Conservation (phyloP, 352 stramenopile species). For the Pythium angustatum region DNA sequence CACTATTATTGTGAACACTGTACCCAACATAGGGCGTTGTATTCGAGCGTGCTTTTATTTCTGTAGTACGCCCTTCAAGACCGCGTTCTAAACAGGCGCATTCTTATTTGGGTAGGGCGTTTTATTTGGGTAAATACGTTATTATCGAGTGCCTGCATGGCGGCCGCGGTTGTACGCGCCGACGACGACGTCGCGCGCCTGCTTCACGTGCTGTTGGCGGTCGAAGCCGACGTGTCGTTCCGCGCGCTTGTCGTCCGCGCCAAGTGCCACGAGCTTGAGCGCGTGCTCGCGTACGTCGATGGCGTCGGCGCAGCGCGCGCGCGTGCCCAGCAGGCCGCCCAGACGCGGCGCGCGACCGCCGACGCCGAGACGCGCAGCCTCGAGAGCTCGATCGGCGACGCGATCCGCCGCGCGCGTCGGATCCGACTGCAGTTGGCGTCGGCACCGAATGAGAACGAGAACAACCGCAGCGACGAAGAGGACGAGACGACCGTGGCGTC, state of each 20-base stretch:
- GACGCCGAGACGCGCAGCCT: slow-evolving; percentile 36
- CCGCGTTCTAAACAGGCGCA: no score
- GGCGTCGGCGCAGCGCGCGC: neutral
- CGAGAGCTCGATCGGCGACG: slow-evolving; percentile 43
- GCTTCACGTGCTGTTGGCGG: slow-evolving; percentile 10
- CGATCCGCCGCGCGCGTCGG: slow-evolving; percentile 44
- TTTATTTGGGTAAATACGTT: no score
- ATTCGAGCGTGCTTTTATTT: no score
- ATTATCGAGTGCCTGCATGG: neutral
- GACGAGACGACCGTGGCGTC: neutral
- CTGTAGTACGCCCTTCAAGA: no score
- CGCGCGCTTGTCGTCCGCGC: slow-evolving; percentile 31
- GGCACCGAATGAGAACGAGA: neutral
- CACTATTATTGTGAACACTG: no score
- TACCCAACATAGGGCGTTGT: no score
- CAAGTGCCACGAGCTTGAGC: slow-evolving; percentile 45
- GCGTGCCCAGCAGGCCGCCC: slow-evolving; percentile 1
- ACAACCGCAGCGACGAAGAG: slow-evolving; percentile 1
- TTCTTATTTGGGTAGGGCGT: no score
- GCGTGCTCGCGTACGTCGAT: slow-evolving; percentile 31
- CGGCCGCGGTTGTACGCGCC: neutral
- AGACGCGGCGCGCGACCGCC: slow-evolving; percentile 13
- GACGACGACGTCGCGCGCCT: slow-evolving; percentile 20
- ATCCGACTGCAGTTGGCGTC: slow-evolving; percentile 24
- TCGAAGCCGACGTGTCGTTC: slow-evolving; percentile 46